Evolutionary conservation across 2,329 filamentous ascomycete genomes (phyloP), one percentile per base, ranked within the genome.

Genomic region (Coniella vitis): DNA sequence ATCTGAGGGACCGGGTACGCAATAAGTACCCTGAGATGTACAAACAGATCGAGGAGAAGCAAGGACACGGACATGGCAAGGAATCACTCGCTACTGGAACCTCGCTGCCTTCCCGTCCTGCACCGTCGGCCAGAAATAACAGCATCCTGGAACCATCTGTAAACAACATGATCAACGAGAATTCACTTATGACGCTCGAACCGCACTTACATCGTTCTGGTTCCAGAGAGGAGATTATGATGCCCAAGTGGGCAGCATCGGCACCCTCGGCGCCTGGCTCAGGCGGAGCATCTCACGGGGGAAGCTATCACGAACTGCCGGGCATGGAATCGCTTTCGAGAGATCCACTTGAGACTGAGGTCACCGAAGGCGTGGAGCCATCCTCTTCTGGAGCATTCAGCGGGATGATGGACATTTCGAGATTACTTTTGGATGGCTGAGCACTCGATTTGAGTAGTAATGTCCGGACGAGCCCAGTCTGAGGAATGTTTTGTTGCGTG

Each of bases 1-100:
- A 84, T 57, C 61, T 84, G 45, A 70, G 81, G 53, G 81, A 84
- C 54, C 71, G 81, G 19, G 72, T 83, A 29, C 73, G 81, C 38
- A 84, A 84, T 63, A 83, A 81, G 56, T 81, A 81, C 55, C 76
- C 78, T 3, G 73, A 73, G 13, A 74, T 78, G 29, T 83, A 79
- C 56, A 69, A 73, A 20, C 66, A 68, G 47, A 77, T 79, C 39
- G 77, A 81, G 57, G 79, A 79, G 62, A 73, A 74, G 29, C 65
- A 68, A 4, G 70, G 76, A 48, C 70, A 72, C 39, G 70, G 76
- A 48, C 70, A 72, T 38, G 59, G 67, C 51, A 70, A 73, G 55
- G 69, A 75, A 13, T 60, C 62, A 8, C n/a, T 32, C n/a, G 31
- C 25, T 3, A 29, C 37, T 10, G 51, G 22, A 14, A 25, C 46